Evolutionary conservation across 2,329 filamentous ascomycete genomes (phyloP), one percentile per base, ranked within the genome.

Genomic region (Claviceps cyperi): DNA sequence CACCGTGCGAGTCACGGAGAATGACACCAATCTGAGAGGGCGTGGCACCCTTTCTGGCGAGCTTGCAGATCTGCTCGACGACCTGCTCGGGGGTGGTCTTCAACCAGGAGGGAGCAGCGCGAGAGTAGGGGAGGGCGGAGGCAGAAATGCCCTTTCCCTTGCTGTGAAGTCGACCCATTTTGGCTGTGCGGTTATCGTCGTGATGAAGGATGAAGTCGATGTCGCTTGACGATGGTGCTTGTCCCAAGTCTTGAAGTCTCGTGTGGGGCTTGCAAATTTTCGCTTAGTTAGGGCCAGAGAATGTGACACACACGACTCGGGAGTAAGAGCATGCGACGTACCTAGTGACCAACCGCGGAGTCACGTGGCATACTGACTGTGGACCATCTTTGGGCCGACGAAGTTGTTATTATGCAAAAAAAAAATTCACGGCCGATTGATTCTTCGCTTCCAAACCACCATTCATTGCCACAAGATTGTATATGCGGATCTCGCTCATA

Each of bases 1-100:
- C 80, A 70, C 94, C 94, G 78, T 98, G 92, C 69, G 84, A 89
- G 76, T 98, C 94, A 78, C 94, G 83, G 70, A 98, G 87, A 66
- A 97, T 78, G 69, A 97, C 91, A 86, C 94, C 92, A 66, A 98
- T 98, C 80, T 97, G 91, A 59, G 90, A 96, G 65, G 92, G 92
- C 60, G 91, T 95, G 63, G 88, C 88, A 77, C 94, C 92, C 86
- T 97, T 97, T 78, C 87, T 90, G 69, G 92, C 92, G 70, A 97
- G 86, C 80, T 94, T 94, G 78, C 86, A 90, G 77, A 98, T 98
- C 78, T 97, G 90, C 71, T 98, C 92, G 64, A 95, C 88, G 71
- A 98, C 89, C 78, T 94, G 88, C 66, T 96, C 89, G 69, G 92
- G 90, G 64, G 89, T 95, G 76, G 88, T 94, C 86, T 98, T 98